These are phyloP conservation scores for Magnusiomyces sp. DNA, from an alignment of 1,139 yeast species.

Conservation along the genomic window DNA sequence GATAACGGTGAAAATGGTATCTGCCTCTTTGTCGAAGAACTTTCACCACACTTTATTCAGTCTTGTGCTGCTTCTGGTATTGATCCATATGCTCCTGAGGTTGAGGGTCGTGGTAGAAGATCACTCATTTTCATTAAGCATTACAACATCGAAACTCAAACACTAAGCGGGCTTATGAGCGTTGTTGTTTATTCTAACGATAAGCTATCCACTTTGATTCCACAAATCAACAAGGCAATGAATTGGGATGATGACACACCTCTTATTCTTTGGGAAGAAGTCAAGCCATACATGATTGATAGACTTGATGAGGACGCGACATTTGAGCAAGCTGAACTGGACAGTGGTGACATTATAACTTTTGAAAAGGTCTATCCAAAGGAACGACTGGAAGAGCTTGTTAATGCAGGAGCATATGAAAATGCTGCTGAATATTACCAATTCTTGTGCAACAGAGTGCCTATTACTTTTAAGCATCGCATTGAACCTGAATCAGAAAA, in stretches of 20 bases:
- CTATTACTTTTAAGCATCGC: slow-evolving; percentile 44
- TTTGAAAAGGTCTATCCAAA: slow-evolving; percentile 38
- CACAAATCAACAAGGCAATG: slow-evolving; percentile 39
- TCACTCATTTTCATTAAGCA: slow-evolving; percentile 57
- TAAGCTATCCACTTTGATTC: slow-evolving; percentile 39
- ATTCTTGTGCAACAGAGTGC: slow-evolving; percentile 59
- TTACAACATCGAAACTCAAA: slow-evolving; percentile 52
- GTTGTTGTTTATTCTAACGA: slow-evolving; percentile 47
- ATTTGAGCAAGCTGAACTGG: slow-evolving; percentile 57
- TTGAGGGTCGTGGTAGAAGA: slow-evolving; percentile 20
- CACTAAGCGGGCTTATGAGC: slow-evolving; percentile 56
- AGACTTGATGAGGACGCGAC: slow-evolving; percentile 38
- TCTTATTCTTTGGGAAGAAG: slow-evolving; percentile 57
- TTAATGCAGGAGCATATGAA: slow-evolving; percentile 19
- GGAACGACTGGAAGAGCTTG: slow-evolving; percentile 14
- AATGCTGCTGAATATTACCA: slow-evolving; percentile 49
- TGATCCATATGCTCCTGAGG: slow-evolving; percentile 8
- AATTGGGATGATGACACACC: slow-evolving; percentile 38
- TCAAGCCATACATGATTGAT: slow-evolving; percentile 56
- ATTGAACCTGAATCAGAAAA: slow-evolving; percentile 30
- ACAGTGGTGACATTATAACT: slow-evolving; percentile 71
- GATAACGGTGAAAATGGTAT: slow-evolving; percentile 14
- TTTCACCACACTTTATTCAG: slow-evolving; percentile 18
- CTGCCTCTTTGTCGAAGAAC: slow-evolving; percentile 28
- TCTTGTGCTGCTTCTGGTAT: not conserved